phyloP scores from a whole-genome alignment of 148 eudicot genomes.

The Rhododendron henanense region DNA sequence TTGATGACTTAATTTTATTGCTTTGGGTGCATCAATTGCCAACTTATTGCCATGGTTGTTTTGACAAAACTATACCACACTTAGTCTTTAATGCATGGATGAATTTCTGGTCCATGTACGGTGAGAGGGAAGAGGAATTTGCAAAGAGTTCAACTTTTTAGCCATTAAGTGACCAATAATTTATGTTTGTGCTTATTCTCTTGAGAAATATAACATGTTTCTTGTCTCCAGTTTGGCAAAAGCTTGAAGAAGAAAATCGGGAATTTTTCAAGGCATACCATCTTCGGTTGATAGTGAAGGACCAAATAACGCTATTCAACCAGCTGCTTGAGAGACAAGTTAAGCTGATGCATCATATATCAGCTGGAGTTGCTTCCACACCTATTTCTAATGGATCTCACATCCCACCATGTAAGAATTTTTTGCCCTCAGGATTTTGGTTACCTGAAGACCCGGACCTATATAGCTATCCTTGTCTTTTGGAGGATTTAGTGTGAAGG shows the following conservation, averaged over 20 bases:
- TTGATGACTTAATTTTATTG: not conserved
- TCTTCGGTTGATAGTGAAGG: slow-evolving; percentile 71
- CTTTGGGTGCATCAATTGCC: not conserved
- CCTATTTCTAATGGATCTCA: slow-evolving; percentile 64
- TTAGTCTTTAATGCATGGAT: not conserved
- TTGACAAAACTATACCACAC: not conserved
- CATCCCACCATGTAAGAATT: slow-evolving; percentile 53
- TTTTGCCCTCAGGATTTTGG: not conserved
- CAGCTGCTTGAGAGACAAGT: slow-evolving; percentile 69
- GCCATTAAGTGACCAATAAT: not conserved
- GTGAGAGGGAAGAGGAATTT: not conserved
- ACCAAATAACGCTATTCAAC: slow-evolving; percentile 65
- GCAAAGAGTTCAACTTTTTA: not conserved
- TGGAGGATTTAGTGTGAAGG: too few species aligned
- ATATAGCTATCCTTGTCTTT: not conserved
- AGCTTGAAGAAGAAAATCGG: slow-evolving; percentile 85
- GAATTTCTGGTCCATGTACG: not conserved
- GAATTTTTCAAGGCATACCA: slow-evolving; percentile 87
- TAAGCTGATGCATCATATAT: slow-evolving; percentile 53
- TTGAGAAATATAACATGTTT: slow-evolving; percentile 3
- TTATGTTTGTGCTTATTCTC: not conserved
- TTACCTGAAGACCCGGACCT: not conserved
- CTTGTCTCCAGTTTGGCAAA: slow-evolving; percentile 71
- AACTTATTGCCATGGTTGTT: not conserved
- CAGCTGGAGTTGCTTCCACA: slow-evolving; percentile 42